Evolutionary conservation across 495 filamentous ascomycete species (phyloP).

Genomic region (Penicillium arizonense): DNA sequence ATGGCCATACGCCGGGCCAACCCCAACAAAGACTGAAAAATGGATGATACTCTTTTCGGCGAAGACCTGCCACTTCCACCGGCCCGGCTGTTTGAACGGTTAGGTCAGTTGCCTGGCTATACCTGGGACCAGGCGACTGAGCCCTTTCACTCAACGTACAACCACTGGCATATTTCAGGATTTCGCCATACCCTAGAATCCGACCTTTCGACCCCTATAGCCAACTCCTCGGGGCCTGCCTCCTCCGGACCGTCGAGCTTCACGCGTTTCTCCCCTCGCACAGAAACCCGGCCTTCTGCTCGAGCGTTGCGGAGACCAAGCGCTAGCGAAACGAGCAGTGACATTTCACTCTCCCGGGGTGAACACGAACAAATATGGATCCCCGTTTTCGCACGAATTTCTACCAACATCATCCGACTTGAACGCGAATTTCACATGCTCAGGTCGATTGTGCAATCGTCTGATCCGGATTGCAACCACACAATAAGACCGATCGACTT

Average conservation of each 20-base stretch:
- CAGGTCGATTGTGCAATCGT: constrained; percentile 64
- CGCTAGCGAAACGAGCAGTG: constrained; percentile 52
- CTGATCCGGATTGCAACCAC: constrained; percentile 71
- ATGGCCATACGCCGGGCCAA: constrained; percentile 18
- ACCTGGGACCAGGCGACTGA: constrained; percentile 68
- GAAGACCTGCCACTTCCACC: constrained; percentile 69
- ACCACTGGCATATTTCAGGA: constrained; percentile 68
- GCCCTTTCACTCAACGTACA: constrained; percentile 81
- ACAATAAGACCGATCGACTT: constrained; percentile 75
- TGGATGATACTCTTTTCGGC: constrained; percentile 45
- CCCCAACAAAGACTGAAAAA: constrained; percentile 14
- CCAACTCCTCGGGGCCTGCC: constrained; percentile 35
- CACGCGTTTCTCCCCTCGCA: constrained; percentile 45
- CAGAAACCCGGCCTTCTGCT: constrained; percentile 24
- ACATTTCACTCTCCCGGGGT: constrained; percentile 35
- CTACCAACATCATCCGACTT: constrained; percentile 72
- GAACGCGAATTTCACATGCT: constrained; percentile 83
- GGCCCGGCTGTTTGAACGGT: constrained; percentile 67
- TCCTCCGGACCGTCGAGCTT: constrained; percentile 44
- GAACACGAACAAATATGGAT: constrained; percentile 45
- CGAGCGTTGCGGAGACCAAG: constrained; percentile 38
- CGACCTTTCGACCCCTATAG: constrained; percentile 41
- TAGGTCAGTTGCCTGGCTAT: constrained; percentile 70
- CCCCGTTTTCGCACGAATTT: constrained; percentile 72
- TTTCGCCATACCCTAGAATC: constrained; percentile 42